Base-by-base conservation (phyloP, 2,329 filamentous ascomycete genomes). In the Colletotrichum godetiae region DNA sequence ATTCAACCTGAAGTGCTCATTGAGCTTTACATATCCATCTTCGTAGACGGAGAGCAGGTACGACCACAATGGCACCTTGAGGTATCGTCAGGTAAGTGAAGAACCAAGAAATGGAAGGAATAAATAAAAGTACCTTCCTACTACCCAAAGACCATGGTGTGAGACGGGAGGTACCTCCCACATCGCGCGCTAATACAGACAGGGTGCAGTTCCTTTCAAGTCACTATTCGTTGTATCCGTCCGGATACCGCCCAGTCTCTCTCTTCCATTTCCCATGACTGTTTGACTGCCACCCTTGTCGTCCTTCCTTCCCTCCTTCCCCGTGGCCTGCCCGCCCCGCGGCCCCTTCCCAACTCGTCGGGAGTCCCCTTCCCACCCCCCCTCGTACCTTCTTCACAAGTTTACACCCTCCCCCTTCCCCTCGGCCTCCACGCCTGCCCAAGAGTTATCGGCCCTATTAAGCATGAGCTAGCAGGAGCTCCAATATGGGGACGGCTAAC, bases 391-490 rank as follows among this genome's bases (percentile, higher is more conserved):
- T 42, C 15, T 42, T 42, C 37, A 19, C 19, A 42, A 15, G 33
- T 22, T 12, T 5, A 22, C 27, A 15, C 59, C 37, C 37, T 29
- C 27, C 60, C 27, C 29, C 24, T 6, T 27, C 29, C n/a, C 46
- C 52, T 63, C 60, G 60, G n/a, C 60, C 60, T 63, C 46, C 46
- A 63, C 29, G 46, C 29, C 60, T 63, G 61, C 52, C 56, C 60
- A 73, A 73, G 55, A 66, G 71, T 61, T 71, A 73, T 73, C 71
- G 71, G 71, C 67, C 71, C 71, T 73, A 37, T 73, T 73, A 66
- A 73, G 67, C 60, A 71, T 65, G 67, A 71, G 67, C 53, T 60
- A 73, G 67, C 60, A 73, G 42, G 55, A 70, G 60, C 33, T 70
- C 24, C 67, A 73, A 73, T 29, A 73, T 70, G 71, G 71, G 71